phyloP scores from a whole-genome alignment of 495 filamentous ascomycete genomes.

The Tuber magnatum region DNA sequence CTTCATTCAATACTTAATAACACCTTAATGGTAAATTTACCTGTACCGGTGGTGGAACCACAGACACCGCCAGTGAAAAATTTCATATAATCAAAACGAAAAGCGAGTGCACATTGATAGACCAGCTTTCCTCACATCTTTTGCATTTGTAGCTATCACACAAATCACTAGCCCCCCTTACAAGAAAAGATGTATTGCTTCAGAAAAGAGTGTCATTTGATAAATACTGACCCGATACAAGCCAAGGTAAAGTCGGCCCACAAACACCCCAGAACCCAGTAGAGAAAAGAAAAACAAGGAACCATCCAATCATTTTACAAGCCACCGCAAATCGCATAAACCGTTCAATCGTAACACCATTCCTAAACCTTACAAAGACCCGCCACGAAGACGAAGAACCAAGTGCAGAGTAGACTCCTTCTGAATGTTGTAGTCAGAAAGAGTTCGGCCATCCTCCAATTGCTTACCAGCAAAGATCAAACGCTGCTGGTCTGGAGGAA shows the following conservation, averaged over 20 bases:
- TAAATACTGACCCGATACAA: neutral
- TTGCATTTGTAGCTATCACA: neutral
- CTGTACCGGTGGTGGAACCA: neutral
- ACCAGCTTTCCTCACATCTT: neutral
- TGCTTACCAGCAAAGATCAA: slow-evolving; percentile 93
- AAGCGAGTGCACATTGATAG: neutral
- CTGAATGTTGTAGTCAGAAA: slow-evolving; percentile 98
- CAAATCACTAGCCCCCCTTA: neutral
- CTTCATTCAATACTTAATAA: neutral
- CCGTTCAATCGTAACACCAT: slow-evolving; percentile 57
- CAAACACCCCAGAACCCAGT: neutral
- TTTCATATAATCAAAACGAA: neutral
- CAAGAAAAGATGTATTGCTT: neutral
- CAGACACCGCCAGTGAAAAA: neutral
- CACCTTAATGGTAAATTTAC: neutral
- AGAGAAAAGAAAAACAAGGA: neutral
- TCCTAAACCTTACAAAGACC: slow-evolving; percentile 36
- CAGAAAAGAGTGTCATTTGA: neutral
- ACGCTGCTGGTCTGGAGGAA: slow-evolving; percentile 74
- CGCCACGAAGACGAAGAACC: slow-evolving; percentile 93
- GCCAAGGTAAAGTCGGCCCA: neutral
- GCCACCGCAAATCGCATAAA: slow-evolving; percentile 91
- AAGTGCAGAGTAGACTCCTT: slow-evolving; percentile 98
- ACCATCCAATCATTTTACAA: slow-evolving; percentile 68
- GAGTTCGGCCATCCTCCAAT: slow-evolving; percentile 72